Evolutionary conservation across 1,284 basidiomycete genomes (phyloP), one percentile per base, ranked within the genome.

Genomic region (Cryptococcus sp.): DNA sequence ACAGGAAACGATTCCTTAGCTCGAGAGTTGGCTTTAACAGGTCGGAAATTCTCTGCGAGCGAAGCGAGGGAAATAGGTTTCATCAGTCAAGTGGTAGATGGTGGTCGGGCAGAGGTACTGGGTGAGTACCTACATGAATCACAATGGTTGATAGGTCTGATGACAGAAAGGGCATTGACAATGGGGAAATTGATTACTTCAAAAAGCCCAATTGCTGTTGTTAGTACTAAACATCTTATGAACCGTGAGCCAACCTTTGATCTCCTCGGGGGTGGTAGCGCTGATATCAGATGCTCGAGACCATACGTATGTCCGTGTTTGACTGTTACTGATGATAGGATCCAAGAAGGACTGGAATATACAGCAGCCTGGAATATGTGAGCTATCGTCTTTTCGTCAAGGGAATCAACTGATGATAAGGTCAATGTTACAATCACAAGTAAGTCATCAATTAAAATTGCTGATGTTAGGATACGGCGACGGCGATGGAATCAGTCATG

Each of bases 191-290:
- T 78, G 1, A 87, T 94, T 44, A 87, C 88, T 1, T 55, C 60
- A 42, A 93, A 93, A 76, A 87, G 85, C 34, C 91, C 92, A 0
- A 77, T 96, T 0, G 91, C 91, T 0, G 83, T 90, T 0, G 63
- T 81, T 0, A 83, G 86, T 1, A 87, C 89, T n/a, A 96, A 96
- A 78, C 83, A 83, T 54, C 74, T 93, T 2, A 63, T 82, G 55
- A 77, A 79, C 48, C 66, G 70, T 72, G 46, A 56, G 70, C 59
- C 40, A 7, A 16, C 3, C 43, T 22, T 11, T 37, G 46, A 11
- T 7, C 21, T 3, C 19, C 19, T 14, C 5, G 36, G 31, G 32
- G 9, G 7, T n/a, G 10, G 22, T n/a, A n/a, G n/a, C n/a, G 32
- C 54, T 51, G 22, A 28, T 42, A 41, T 32, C 41, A 49, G 87